Percentiles rank a stretch among this genome's conserved stretches.
phyloP scores from a whole-genome alignment of 1,139 yeast genomes.

The Yamadazyma atlantica region DNA sequence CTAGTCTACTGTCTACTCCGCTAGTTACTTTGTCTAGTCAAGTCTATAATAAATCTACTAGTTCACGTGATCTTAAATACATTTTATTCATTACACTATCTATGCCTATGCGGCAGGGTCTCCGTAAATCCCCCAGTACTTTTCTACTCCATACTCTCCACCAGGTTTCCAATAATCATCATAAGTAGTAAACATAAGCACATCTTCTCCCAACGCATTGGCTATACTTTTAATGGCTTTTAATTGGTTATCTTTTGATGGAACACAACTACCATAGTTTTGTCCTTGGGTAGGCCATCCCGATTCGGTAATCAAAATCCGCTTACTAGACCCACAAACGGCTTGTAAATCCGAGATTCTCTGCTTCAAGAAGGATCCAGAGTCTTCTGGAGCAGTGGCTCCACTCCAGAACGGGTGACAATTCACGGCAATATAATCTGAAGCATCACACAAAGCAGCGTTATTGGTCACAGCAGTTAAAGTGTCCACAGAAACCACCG shows the following conservation, averaged over 20 bases:
- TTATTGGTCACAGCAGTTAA: conserved; percentile 70
- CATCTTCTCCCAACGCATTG: conserved; percentile 52
- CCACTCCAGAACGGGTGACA: conserved; percentile 84
- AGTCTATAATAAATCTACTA: no score
- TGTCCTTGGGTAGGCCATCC: conserved; percentile 83
- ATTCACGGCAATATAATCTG: conserved; percentile 80
- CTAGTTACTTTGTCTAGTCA: no score
- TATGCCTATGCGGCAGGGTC: conserved; percentile 22
- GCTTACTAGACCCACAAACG: conserved; percentile 62
- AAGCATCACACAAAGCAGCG: conserved; percentile 66
- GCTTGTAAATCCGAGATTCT: conserved; percentile 67
- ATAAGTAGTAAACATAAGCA: conserved; percentile 67
- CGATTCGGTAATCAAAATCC: conserved; percentile 66
- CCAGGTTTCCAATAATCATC: conserved; percentile 78
- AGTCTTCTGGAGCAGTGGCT: conserved; percentile 57
- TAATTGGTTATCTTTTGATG: conserved; percentile 62
- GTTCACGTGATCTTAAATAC: neutral
- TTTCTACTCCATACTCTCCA: conserved; percentile 66
- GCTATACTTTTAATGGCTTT: conserved; percentile 59
- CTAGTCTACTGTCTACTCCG: no score
- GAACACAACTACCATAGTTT: conserved; percentile 65
- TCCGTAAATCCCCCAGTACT: conserved; percentile 66
- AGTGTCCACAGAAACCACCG: conserved; percentile 77
- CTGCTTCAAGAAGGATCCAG: conserved; percentile 69
- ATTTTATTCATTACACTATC: no score